Conservation (phyloP, 1,284 basidiomycete species). For the Xerocomus tenax region DNA sequence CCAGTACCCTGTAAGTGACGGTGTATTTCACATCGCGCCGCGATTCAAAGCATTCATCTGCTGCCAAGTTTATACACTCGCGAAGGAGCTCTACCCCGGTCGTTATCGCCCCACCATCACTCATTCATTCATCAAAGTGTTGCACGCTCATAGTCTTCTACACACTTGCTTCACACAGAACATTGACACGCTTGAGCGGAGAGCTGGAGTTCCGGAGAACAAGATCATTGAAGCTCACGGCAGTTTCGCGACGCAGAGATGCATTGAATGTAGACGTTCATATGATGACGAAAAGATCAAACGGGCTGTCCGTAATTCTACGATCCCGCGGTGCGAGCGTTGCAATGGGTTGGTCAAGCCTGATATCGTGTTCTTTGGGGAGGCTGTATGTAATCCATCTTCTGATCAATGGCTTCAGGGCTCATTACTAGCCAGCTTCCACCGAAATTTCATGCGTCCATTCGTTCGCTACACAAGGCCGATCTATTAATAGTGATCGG, state of each 20-base stretch:
- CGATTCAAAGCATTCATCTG: neutral
- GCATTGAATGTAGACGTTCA: slow-evolving; percentile 57
- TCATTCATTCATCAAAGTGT: slow-evolving; percentile 82
- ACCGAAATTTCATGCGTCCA: slow-evolving; percentile 42
- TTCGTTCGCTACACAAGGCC: slow-evolving; percentile 48
- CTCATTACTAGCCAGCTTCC: slow-evolving; percentile 44
- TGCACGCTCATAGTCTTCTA: slow-evolving; percentile 58
- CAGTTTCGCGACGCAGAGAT: slow-evolving; percentile 76
- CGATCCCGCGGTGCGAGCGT: slow-evolving; percentile 56
- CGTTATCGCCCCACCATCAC: slow-evolving; percentile 80
- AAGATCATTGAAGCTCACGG: slow-evolving; percentile 92
- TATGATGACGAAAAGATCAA: slow-evolving; percentile 67
- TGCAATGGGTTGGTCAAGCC: slow-evolving; percentile 79
- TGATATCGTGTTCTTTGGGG: slow-evolving; percentile 93
- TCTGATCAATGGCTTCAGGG: neutral
- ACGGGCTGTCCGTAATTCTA: slow-evolving; percentile 40
- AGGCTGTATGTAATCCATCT: slow-evolving; percentile 43
- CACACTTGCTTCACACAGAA: slow-evolving; percentile 81
- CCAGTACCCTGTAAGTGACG: slow-evolving; percentile 60
- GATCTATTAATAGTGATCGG: slow-evolving; percentile 90
- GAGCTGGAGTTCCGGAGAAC: slow-evolving; percentile 67
- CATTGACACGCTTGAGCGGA: slow-evolving; percentile 88
- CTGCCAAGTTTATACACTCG: slow-evolving; percentile 71
- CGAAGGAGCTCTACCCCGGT: slow-evolving; percentile 85
- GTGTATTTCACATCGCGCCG: neutral